Percentiles rank a stretch among this genome's conserved stretches.
These are phyloP conservation scores for Aureococcus anophagefferens DNA, from an alignment of 108 stramenopile species.

Conservation along the genomic window DNA sequence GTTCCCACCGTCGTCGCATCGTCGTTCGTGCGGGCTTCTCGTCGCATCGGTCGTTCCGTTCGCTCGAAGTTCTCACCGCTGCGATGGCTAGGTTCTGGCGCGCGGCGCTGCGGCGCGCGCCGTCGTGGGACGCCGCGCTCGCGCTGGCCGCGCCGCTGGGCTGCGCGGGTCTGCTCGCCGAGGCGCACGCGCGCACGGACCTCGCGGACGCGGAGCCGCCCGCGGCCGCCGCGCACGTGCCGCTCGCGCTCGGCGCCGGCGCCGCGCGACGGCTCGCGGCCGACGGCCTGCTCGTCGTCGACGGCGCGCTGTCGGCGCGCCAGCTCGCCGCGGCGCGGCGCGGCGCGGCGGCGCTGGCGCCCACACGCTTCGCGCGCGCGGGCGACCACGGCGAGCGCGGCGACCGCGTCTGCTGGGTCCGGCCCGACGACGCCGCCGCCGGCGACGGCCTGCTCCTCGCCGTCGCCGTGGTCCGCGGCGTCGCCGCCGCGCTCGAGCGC, in stretches of 20 bases:
- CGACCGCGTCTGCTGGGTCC: slow-evolving; percentile 8
- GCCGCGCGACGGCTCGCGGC: slow-evolving; percentile 11
- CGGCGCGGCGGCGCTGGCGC: slow-evolving; percentile 10
- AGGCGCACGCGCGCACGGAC: slow-evolving; percentile 18
- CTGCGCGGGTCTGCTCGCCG: slow-evolving; percentile 4
- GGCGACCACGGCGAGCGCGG: not conserved
- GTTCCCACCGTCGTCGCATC: too few relatives aligned
- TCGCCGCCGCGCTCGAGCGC: slow-evolving; percentile 10
- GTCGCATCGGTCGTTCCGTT: too few relatives aligned
- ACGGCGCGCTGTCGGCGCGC: slow-evolving; percentile 12
- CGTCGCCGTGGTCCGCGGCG: slow-evolving; percentile 20
- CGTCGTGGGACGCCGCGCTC: too few relatives aligned
- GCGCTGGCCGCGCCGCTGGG: not conserved
- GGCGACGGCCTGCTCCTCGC: slow-evolving; percentile 21
- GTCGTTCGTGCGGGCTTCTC: too few relatives aligned
- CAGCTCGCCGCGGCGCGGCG: slow-evolving; percentile 11
- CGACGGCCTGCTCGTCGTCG: slow-evolving; percentile 23
- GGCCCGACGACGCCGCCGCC: slow-evolving; percentile 1
- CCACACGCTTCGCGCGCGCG: not conserved
- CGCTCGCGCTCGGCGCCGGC: slow-evolving; percentile 10
- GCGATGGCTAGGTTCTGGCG: too few relatives aligned
- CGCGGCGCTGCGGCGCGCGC: too few relatives aligned
- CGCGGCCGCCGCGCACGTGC: slow-evolving; percentile 13
- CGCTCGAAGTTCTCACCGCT: too few relatives aligned
- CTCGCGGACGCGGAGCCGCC: slow-evolving; percentile 16